Base-by-base conservation (phyloP, 371 early-diverging fungal genomes). In the Syncephalis plumigaleata region DNA sequence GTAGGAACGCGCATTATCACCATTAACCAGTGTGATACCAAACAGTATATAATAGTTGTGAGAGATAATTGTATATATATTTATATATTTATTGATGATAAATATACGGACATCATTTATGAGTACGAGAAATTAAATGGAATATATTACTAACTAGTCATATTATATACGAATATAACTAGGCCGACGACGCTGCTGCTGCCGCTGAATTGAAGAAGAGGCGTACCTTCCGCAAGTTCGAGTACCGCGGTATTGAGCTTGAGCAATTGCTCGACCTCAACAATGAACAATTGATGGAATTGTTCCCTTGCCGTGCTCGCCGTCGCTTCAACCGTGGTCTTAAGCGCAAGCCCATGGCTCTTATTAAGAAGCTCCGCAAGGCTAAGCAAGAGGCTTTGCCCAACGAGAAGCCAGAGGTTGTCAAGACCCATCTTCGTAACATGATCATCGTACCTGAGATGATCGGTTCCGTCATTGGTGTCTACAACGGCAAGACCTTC, bases 401-500 rank as follows among this genome's bases (percentile, higher is more conserved):
- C 54, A 67, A 74, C 65, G 91, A 94, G 70, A 98, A 94, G 87
- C 97, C 97, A 55, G 90, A 73, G 42, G 71, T 72, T 53, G 98
- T 99, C 73, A 98, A 98, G 84, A 99, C 99, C 56, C 95, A 98
- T 69, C 85, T 98, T 61, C 92, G 98, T 72, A 79, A 90, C 79
- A 98, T 98, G 96, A 90, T 98, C 65, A 85, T 99, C 57, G 90
- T 98, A 52, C 99, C 99, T 55, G 93, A 92, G 72, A 95, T 99
- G 97, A 88, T 99, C 56, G 99, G 99, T 50, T 89, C 88, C 47
- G 67, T 94, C 49, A 75, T 98, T 62, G 99, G 96, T 64, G 78
- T 99, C 59, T 94, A 99, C 90, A 94, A 96, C 81, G 99, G 99
- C 66, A 98, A 98, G 87, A 84, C 81, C 61, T 98, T 95, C 81